phyloP scores from a whole-genome alignment of 768 basidiomycete genomes.

The Glaciozyma martinii region DNA sequence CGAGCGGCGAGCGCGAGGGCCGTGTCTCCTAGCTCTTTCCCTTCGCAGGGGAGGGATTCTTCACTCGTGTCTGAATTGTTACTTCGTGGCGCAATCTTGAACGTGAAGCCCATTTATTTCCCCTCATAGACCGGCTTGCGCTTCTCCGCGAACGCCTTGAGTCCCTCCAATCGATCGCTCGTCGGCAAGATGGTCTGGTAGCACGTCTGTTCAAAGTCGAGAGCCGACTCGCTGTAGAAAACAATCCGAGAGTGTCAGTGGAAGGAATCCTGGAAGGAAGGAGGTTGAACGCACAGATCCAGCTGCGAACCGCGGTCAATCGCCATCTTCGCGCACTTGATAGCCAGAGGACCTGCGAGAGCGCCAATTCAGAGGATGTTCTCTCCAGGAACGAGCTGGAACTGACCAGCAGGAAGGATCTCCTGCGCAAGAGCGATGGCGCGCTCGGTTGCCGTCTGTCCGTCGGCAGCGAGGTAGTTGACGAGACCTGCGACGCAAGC shows the following conservation, averaged over 20 bases:
- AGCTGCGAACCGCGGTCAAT: slow-evolving; percentile 15
- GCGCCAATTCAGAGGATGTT: not conserved
- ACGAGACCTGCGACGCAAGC: slow-evolving; percentile 5
- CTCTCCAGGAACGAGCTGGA: not conserved
- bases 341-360: slow-evolving; percentile 24
- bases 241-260: not conserved
- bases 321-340: slow-evolving; percentile 25
- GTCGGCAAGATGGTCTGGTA: slow-evolving; percentile 70
- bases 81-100: no score
- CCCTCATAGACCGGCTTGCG: slow-evolving; percentile 26
- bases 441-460: slow-evolving; percentile 16
- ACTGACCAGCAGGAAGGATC: not conserved
- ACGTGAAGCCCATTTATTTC: no score
- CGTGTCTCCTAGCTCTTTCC: not conserved
- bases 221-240: slow-evolving; percentile 45
- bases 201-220: slow-evolving; percentile 81
- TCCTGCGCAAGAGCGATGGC: slow-evolving; percentile 13
- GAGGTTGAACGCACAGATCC: slow-evolving; percentile 10
- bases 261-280: no score
- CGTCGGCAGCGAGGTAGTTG: slow-evolving; percentile 7
- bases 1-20: not conserved
- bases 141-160: slow-evolving; percentile 49
- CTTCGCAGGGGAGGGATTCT: no score
- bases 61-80: no score
- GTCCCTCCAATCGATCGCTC: slow-evolving; percentile 70